Evolutionary conservation across 2,329 filamentous ascomycete species (phyloP), one percentile per base, ranked within the genome.

Genomic region (Ascocoryne sarcoides): DNA sequence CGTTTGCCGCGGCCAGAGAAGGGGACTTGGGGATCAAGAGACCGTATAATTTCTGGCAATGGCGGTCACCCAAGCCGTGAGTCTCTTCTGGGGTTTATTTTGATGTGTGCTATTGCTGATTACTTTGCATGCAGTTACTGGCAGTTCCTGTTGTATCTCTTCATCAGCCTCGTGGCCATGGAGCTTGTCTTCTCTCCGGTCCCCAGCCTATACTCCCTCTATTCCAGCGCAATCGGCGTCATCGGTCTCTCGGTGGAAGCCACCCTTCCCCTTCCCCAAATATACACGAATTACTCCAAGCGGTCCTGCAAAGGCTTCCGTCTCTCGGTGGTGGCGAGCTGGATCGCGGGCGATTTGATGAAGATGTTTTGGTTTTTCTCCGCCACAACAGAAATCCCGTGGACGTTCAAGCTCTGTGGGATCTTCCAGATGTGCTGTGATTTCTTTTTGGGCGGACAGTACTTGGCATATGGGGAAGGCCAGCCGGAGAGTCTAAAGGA

Each of bases 341-440:
- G 85, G 85, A 66, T 93, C 39, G 65, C 82, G 2, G 85, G 85
- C 46, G 85, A 93, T 61, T 69, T 75, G 7, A 87, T 92, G 79
- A 93, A 93, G 70, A 83, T 90, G 72, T 84, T 87, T 55, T 82
- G 78, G 78, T 92, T 90, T 66, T 82, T 89, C 46, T 84, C 79
- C 2, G 75, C 81, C 1, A 75, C 71, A 1, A 75, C 75, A 3
- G 68, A 73, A 54, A 85, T 92, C 21, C 84, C 85, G 0, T 73
- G 73, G 71, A 77, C 82, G 1, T 93, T 92, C 63, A 90, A 90
- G 66, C 63, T 86, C 15, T 90, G 84, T 57, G 86, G 83, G 49
- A 69, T 87, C 40, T 88, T 92, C 62, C 85, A 92, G 67, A 82
- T 84, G 15, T 67, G 66, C 16, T 90, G 86, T 63, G 85, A 93